A percentile compares a stretch with the other conserved stretches of the same genome.
Evolutionary conservation across 1,284 basidiomycete genomes (phyloP).

Genomic region (Ustilago xerochloae): DNA sequence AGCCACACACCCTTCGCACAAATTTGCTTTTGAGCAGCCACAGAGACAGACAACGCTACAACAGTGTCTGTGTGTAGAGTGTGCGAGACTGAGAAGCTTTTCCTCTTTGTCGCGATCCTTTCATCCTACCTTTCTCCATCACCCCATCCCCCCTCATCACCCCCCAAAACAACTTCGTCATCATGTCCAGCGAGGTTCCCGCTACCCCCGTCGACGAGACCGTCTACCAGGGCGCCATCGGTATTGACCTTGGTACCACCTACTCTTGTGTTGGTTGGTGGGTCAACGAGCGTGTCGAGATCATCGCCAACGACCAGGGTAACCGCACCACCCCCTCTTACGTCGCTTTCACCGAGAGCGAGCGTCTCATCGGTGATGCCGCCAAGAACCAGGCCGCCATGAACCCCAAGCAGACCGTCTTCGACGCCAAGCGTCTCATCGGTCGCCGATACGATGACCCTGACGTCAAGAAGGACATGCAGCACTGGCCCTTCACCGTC

Average conservation of each 20-base stretch:
- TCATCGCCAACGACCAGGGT: conserved; percentile 75
- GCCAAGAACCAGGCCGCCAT: conserved; percentile 80
- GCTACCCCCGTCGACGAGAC: conserved; percentile 74
- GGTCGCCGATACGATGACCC: conserved; percentile 88
- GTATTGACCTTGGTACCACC: conserved; percentile 85
- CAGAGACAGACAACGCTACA: no score
- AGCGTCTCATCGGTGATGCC: conserved; percentile 95
- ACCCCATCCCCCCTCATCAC: conserved; percentile 34
- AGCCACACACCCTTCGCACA: neutral
- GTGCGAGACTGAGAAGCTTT: conserved; percentile 4
- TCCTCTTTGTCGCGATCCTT: conserved; percentile 24
- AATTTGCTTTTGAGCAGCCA: conserved; percentile 5
- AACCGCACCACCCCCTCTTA: conserved; percentile 99
- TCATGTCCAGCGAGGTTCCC: conserved; percentile 67
- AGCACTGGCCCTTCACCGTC: conserved; percentile 79
- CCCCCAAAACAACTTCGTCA: conserved; percentile 49
- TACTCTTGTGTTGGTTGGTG: conserved; percentile 78
- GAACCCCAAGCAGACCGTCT: conserved; percentile 83
- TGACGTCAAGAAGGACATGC: conserved; percentile 75
- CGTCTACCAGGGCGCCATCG: conserved; percentile 93
- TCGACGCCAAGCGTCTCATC: conserved; percentile 80
- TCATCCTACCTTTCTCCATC: conserved; percentile 36
- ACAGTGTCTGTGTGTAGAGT: neutral
- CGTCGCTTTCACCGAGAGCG: conserved; percentile 95
- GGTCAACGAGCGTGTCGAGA: conserved; percentile 66